Evolutionary conservation across 2,329 filamentous ascomycete genomes (phyloP).

Genomic region (Cercospora sp.): DNA sequence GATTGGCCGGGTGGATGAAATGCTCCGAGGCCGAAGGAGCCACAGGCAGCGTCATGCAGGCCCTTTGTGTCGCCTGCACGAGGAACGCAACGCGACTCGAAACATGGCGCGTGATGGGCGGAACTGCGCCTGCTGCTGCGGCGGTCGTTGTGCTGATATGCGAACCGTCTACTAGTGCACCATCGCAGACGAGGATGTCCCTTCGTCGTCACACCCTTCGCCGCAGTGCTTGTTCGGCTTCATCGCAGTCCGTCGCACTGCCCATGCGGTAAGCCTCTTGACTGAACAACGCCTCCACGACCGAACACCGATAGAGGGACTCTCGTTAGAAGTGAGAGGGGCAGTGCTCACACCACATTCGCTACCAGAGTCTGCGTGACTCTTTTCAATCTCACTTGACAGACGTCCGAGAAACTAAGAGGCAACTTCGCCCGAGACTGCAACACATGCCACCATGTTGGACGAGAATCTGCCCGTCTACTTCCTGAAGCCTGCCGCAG

Average conservation of each 20-base stretch:
- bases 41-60: not conserved
- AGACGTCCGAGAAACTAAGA: not conserved
- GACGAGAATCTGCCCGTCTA: slow-evolving; percentile 70
- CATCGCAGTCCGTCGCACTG: not conserved
- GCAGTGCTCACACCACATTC: not conserved
- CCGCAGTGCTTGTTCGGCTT: not conserved
- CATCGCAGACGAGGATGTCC: not conserved
- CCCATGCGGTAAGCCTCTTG: not conserved
- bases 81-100: not conserved
- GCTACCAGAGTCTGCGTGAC: not conserved
- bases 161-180: not conserved
- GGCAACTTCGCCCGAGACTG: not conserved
- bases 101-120: not conserved
- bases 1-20: not conserved
- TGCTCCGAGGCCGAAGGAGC: not conserved
- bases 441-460: slow-evolving; percentile 21
- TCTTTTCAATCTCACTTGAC: not conserved
- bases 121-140: not conserved
- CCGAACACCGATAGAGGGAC: not conserved
- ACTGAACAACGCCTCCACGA: not conserved
- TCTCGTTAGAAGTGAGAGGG: not conserved
- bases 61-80: not conserved
- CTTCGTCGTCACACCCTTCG: not conserved
- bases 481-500: slow-evolving; percentile 57
- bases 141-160: not conserved